Conservation (phyloP, 164 flowering plant genomes). For the Vitis labrusca region DNA sequence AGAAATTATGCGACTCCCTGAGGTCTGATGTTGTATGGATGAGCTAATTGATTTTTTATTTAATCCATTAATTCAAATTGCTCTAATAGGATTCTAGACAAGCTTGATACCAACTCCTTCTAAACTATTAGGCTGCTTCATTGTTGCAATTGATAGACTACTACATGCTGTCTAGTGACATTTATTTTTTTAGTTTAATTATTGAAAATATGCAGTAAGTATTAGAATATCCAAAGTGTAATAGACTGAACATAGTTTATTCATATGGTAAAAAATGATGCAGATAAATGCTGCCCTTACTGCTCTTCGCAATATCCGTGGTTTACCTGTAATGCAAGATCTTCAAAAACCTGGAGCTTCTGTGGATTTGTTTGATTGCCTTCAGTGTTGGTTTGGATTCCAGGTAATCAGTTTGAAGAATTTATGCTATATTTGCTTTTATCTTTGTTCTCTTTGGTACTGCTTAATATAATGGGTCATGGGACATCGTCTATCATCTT, state of each 20-base stretch:
- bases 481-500: neutral
- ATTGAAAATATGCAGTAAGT: neutral
- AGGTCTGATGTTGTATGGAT: constrained; percentile 49
- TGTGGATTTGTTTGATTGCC: constrained; percentile 78
- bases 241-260: constrained; percentile 2
- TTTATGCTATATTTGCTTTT: neutral
- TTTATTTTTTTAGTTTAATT: neutral
- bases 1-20: constrained; percentile 85
- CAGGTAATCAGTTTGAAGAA: constrained; percentile 50
- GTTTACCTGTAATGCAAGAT: constrained; percentile 54
- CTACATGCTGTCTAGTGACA: neutral
- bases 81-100: neutral
- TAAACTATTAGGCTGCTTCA: neutral
- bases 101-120: neutral
- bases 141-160: constrained; percentile 1
- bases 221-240: neutral
- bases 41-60: constrained; percentile 1
- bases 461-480: no score
- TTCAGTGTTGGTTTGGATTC: constrained; percentile 74
- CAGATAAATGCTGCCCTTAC: constrained; percentile 81
- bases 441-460: neutral
- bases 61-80: constrained; percentile 2
- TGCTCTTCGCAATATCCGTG: constrained; percentile 64
- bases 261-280: constrained; percentile 8
- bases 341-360: constrained; percentile 31